phyloP scores from a whole-genome alignment of 192 early-diverging fungal species.

The Coemansia sp. region DNA sequence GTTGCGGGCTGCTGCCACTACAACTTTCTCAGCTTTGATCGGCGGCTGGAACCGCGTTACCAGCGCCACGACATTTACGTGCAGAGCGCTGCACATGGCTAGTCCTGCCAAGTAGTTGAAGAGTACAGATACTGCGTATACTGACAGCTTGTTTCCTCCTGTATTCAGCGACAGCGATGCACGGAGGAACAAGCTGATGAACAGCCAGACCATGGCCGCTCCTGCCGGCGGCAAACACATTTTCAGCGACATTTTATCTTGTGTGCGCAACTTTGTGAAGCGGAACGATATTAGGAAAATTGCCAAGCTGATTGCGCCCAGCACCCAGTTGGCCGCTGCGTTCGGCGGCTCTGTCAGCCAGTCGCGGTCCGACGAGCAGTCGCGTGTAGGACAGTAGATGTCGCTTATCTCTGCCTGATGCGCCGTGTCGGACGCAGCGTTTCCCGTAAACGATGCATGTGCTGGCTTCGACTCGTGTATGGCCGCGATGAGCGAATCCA shows the following conservation, averaged over 20 bases:
- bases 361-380: constrained; percentile 21
- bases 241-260: background rate
- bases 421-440: background rate
- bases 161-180: constrained; percentile 6
- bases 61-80: background rate
- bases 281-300: constrained; percentile 2
- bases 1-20: background rate
- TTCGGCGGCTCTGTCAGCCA: constrained; percentile 19
- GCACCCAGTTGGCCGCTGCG: constrained; percentile 12
- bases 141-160: background rate
- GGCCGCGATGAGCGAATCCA: too few relatives aligned
- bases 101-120: constrained; percentile 18
- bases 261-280: background rate
- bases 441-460: constrained; percentile 4
- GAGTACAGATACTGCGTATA: constrained; percentile 12
- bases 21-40: background rate
- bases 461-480: background rate
- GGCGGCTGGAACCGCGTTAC: constrained; percentile 16
- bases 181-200: constrained; percentile 20
- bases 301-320: constrained; percentile 14
- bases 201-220: constrained; percentile 1
- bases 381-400: constrained; percentile 10
- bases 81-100: constrained; percentile 1
- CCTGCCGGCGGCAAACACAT: constrained; percentile 1
- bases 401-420: background rate